A percentile compares a stretch with the other conserved stretches of the same genome.
phyloP scores from a whole-genome alignment of 148 eudicot species.

The Polygonum maritimum region DNA sequence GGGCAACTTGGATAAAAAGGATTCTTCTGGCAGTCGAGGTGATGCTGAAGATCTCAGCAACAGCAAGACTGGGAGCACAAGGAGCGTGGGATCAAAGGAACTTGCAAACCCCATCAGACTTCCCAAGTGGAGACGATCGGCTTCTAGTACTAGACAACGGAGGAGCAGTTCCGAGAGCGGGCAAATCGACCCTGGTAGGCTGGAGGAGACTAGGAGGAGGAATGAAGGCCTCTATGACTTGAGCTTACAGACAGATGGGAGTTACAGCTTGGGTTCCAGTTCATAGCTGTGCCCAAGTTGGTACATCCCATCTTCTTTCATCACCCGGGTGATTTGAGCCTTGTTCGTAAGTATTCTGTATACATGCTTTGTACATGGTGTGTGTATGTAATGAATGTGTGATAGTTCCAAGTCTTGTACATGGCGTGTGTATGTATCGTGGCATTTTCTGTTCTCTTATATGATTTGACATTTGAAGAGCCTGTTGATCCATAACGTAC shows the following conservation, averaged over 20 bases:
- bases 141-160: neutral
- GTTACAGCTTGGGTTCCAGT: neutral
- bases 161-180: neutral
- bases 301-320: neutral
- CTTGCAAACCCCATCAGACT: neutral
- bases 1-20: neutral
- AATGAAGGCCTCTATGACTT: neutral
- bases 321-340: neutral
- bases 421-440: no score
- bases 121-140: neutral
- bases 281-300: neutral
- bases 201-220: neutral
- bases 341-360: neutral
- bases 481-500: no score
- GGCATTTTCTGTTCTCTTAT: no score
- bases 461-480: no score
- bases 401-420: neutral
- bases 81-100: neutral
- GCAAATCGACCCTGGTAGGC: neutral
- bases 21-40: neutral
- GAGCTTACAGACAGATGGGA: constrained; percentile 9
- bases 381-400: neutral
- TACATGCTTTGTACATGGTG: neutral
- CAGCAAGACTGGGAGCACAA: neutral
- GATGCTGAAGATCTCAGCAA: neutral